These are phyloP conservation scores for Fusarium pseudonygamai DNA, from an alignment of 2,329 filamentous ascomycete genomes.

Conservation along the genomic window DNA sequence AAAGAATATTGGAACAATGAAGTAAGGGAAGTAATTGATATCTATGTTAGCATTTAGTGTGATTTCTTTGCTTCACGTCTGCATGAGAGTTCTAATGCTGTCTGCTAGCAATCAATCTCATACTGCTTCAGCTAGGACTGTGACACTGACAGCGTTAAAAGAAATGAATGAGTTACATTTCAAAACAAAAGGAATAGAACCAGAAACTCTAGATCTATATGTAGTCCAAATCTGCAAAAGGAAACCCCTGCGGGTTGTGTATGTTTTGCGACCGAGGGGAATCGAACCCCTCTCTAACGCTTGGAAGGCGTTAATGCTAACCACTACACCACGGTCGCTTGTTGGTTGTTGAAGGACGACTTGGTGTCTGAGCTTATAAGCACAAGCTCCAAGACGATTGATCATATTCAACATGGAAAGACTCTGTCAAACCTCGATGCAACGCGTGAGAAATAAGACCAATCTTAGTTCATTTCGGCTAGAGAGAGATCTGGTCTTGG, in stretches of 20 bases:
- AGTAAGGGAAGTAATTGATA: fast-evolving
- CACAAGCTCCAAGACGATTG: fast-evolving
- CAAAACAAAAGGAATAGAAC: too few relatives aligned
- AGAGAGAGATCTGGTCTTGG: fast-evolving
- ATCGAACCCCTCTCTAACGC: constrained; percentile 30
- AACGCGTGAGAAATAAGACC: fast-evolving
- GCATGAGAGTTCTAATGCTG: too few relatives aligned
- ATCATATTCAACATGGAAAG: fast-evolving
- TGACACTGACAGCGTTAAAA: too few relatives aligned
- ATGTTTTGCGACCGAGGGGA: constrained; percentile 18
- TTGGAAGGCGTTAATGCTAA: constrained; percentile 31
- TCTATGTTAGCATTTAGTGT: fast-evolving
- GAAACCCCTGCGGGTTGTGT: fast-evolving
- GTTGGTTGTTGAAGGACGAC: fast-evolving
- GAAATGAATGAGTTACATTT: fast-evolving
- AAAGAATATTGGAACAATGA: background rate
- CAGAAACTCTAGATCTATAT: fast-evolving
- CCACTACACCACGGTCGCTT: constrained; percentile 27
- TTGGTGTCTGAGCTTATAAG: fast-evolving
- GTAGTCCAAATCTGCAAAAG: fast-evolving
- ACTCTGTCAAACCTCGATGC: fast-evolving
- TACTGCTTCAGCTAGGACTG: background rate
- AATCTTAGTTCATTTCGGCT: fast-evolving
- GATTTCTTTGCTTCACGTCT: background rate
- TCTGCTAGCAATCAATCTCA: background rate